phyloP scores from a whole-genome alignment of 345 rosid species.

The Populus davidiana region DNA sequence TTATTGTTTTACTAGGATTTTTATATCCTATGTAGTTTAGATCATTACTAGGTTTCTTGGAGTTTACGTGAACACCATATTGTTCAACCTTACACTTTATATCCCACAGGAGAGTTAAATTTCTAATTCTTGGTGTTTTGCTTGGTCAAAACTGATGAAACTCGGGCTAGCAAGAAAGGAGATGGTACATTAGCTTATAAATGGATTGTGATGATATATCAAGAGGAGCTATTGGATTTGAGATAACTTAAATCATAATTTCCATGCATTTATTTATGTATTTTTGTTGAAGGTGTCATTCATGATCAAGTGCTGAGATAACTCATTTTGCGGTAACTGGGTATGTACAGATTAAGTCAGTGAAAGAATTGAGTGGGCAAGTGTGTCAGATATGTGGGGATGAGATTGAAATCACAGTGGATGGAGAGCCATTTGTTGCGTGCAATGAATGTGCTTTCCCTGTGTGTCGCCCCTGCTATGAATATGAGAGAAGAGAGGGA shows the following conservation, averaged over 20 bases:
- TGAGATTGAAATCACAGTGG: constrained; percentile 68
- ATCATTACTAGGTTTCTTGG: not conserved
- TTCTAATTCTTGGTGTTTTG: not conserved
- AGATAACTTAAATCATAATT: not conserved
- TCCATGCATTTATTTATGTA: not conserved
- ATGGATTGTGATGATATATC: not conserved
- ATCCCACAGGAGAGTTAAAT: not conserved
- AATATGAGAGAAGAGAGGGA: constrained; percentile 95
- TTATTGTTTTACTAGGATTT: not conserved
- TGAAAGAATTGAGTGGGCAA: constrained; percentile 82
- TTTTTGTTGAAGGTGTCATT: constrained; percentile 8
- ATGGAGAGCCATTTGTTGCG: constrained; percentile 81
- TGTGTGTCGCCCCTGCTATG: constrained; percentile 92
- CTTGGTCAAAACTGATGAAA: not conserved
- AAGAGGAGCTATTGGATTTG: not conserved
- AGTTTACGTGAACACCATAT: too few species aligned
- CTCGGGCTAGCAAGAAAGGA: not conserved
- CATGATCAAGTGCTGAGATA: constrained; percentile 14
- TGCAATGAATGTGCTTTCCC: constrained; percentile 99
- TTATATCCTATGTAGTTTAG: not conserved
- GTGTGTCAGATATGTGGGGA: constrained; percentile 91
- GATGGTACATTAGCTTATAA: not conserved
- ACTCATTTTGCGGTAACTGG: constrained; percentile 2
- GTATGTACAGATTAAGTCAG: constrained; percentile 70
- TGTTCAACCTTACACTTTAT: not conserved